A percentile compares a stretch with the other conserved stretches of the same genome.
Evolutionary conservation across 306 rosid genomes (phyloP).

Genomic region (Aeschynomene evenia): DNA sequence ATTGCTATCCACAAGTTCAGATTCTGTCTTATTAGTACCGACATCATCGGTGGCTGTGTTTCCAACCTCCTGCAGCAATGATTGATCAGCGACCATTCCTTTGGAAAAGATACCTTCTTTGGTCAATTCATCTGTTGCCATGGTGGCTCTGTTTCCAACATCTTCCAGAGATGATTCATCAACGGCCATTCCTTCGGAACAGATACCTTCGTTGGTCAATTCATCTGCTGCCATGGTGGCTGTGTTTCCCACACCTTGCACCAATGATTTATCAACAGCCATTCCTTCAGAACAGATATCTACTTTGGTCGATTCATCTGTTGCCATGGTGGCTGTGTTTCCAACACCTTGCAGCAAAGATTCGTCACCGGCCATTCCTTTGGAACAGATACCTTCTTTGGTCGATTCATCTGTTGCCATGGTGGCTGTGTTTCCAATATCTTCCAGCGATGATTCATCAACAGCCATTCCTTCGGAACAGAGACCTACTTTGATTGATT

Average conservation of each 20-base stretch:
- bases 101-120: conserved; percentile 19
- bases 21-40: conserved; percentile 31
- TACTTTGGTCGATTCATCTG: conserved; percentile 30
- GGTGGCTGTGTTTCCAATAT: conserved; percentile 25
- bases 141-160: conserved; percentile 26
- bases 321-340: conserved; percentile 21
- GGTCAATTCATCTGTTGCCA: conserved; percentile 26
- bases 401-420: conserved; percentile 27
- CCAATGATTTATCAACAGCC: conserved; percentile 27
- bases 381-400: conserved; percentile 16
- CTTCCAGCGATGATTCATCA: conserved; percentile 29
- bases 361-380: conserved; percentile 30
- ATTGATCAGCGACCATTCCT: conserved; percentile 31
- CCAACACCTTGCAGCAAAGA: conserved; percentile 31
- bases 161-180: conserved; percentile 30
- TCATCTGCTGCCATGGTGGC: conserved; percentile 30
- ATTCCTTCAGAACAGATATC: conserved; percentile 24
- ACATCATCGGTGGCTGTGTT: conserved; percentile 10
- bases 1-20: conserved; percentile 29
- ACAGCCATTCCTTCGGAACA: conserved; percentile 25
- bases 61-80: conserved; percentile 29
- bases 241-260: conserved; percentile 25
- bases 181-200: conserved; percentile 27
- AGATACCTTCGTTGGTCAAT: conserved; percentile 16
- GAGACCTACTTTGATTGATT: conserved; percentile 20